Evolutionary conservation across 2,329 filamentous ascomycete genomes (phyloP).

Genomic region (Xenosphaeropsis pyriputrescens): DNA sequence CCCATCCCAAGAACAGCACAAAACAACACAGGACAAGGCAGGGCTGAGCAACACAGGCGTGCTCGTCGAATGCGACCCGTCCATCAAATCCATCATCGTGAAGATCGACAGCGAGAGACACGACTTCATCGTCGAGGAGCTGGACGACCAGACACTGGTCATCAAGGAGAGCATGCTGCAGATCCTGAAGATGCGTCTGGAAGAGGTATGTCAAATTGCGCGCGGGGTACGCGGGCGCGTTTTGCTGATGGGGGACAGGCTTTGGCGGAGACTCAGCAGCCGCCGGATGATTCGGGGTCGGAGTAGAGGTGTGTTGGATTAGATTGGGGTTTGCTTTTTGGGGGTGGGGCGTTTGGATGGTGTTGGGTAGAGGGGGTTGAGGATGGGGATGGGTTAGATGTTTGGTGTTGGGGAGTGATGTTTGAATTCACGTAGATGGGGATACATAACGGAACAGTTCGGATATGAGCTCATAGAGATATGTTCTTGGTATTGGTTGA

Average conservation of each 20-base stretch:
- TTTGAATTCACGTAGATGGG: too few species aligned
- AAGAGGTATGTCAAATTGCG: constrained; percentile 33
- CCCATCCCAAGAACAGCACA: not conserved
- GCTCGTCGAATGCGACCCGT: constrained; percentile 71
- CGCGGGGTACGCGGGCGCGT: not conserved
- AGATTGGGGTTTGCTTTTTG: too few species aligned
- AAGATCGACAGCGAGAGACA: constrained; percentile 59
- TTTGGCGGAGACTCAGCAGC: constrained; percentile 17
- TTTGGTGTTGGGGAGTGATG: too few species aligned
- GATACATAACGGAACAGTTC: too few species aligned
- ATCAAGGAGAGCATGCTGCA: constrained; percentile 62
- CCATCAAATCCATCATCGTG: constrained; percentile 73
- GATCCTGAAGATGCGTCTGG: constrained; percentile 51
- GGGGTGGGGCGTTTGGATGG: too few species aligned
- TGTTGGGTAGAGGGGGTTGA: too few species aligned
- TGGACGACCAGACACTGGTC: constrained; percentile 63
- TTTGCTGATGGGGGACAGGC: constrained; percentile 8
- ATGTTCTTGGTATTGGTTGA: too few species aligned
- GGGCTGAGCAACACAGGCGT: constrained; percentile 32
- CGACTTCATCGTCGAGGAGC: constrained; percentile 65
- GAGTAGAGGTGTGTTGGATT: constrained; percentile 5
- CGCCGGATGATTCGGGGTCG: constrained; percentile 8
- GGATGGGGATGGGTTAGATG: too few species aligned
- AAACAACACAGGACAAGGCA: not conserved
- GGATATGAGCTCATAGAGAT: too few species aligned